Conservation (phyloP, 345 rosid species). For the Syzygium oleosum region DNA sequence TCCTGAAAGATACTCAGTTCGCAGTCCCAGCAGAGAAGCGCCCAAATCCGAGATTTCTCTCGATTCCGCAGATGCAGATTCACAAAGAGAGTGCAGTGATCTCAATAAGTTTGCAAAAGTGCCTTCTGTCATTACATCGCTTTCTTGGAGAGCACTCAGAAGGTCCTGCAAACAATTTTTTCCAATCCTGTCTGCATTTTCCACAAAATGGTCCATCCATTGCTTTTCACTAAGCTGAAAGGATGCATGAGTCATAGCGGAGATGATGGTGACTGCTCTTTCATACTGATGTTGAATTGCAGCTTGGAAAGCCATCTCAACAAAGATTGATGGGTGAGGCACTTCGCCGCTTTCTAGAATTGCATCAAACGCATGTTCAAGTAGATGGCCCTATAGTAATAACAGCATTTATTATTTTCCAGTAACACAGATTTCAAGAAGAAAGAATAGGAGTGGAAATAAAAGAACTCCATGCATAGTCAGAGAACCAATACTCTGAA, state of each 20-base stretch:
- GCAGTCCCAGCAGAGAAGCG: background rate
- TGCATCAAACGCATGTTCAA: constrained; percentile 79
- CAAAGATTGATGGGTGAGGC: constrained; percentile 49
- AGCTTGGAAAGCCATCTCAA: constrained; percentile 66
- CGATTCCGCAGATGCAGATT: background rate
- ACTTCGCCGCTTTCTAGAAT: constrained; percentile 81
- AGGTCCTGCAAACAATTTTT: constrained; percentile 34
- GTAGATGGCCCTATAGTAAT: constrained; percentile 51
- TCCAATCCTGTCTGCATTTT: constrained; percentile 28
- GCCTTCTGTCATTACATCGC: constrained; percentile 40
- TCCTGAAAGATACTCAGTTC: background rate
- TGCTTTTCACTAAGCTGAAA: constrained; percentile 71
- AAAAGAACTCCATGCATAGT: background rate
- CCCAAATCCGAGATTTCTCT: background rate
- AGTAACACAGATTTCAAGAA: background rate
- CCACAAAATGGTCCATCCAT: constrained; percentile 51
- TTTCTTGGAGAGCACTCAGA: constrained; percentile 32
- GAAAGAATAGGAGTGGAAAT: background rate
- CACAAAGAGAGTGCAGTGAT: constrained; percentile 30
- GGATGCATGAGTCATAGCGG: constrained; percentile 60
- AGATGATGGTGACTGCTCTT: constrained; percentile 49
- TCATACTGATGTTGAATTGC: constrained; percentile 41
- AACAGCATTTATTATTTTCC: constrained; percentile 5
- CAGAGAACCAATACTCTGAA: background rate
- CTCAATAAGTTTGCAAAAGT: constrained; percentile 55